These are phyloP conservation scores for Gloeostereum incarnatum DNA, from an alignment of 768 basidiomycete genomes.

Conservation along the genomic window DNA sequence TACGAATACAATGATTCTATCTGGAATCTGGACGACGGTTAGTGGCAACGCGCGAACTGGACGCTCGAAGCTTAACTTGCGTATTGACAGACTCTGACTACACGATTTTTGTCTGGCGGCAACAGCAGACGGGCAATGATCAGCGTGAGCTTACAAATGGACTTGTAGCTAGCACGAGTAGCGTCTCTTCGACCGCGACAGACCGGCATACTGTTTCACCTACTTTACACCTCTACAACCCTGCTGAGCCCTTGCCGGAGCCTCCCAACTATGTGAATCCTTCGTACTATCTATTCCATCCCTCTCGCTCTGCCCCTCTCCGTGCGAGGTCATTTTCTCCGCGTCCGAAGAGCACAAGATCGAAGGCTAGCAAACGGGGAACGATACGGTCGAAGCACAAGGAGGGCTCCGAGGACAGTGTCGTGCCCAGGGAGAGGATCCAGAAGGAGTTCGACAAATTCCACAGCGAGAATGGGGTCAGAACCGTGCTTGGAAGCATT, in stretches of 20 bases:
- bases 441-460: constrained; percentile 79
- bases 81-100: constrained; percentile 69
- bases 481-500: constrained; percentile 86
- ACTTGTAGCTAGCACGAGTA: constrained; percentile 14
- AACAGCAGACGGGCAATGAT: constrained; percentile 23
- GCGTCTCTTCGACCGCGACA: constrained; percentile 15
- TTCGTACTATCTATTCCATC: constrained; percentile 60
- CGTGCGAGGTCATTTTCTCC: constrained; percentile 26
- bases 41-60: constrained; percentile 9
- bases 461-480: constrained; percentile 85
- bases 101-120: constrained; percentile 75
- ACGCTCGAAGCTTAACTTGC: neutral
- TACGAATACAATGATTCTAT: constrained; percentile 73
- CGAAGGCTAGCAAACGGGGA: constrained; percentile 24
- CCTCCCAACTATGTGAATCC: constrained; percentile 61
- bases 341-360: constrained; percentile 25
- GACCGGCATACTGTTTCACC: constrained; percentile 21
- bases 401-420: constrained; percentile 15
- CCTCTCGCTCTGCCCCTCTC: constrained; percentile 19
- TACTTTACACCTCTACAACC: constrained; percentile 58
- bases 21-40: constrained; percentile 90
- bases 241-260: constrained; percentile 44
- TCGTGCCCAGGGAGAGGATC: constrained; percentile 38
- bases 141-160: constrained; percentile 14
- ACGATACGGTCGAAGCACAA: too few relatives aligned